These are phyloP conservation scores for Eragrostis curvula DNA, from an alignment of 176 grass and related monocot species.

Conservation along the genomic window DNA sequence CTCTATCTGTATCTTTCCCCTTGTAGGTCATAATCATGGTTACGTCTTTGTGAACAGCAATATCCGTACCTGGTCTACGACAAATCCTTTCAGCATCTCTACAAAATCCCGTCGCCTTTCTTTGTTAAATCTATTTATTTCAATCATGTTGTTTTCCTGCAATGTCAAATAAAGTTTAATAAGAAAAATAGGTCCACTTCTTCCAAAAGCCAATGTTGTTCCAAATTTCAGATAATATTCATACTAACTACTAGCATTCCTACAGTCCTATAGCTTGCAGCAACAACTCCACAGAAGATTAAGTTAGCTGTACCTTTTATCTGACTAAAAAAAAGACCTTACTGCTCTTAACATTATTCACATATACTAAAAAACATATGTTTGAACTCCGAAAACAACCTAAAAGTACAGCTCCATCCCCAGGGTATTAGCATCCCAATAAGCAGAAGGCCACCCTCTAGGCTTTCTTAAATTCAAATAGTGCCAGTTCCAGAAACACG, in stretches of 20 bases:
- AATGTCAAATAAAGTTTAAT: slow-evolving; percentile 26
- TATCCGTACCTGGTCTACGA: slow-evolving; percentile 70
- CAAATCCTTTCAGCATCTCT: slow-evolving; percentile 90
- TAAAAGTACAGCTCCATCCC: background rate
- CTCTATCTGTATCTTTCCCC: background rate
- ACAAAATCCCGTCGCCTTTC: slow-evolving; percentile 72
- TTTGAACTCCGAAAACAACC: too few relatives aligned
- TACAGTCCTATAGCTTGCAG: background rate
- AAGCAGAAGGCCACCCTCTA: background rate
- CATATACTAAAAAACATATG: too few relatives aligned
- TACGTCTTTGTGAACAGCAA: background rate
- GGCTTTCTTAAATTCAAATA: too few relatives aligned
- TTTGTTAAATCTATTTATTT: slow-evolving; percentile 79
- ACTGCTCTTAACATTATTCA: background rate
- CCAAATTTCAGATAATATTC: background rate
- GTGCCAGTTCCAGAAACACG: background rate
- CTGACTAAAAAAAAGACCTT: background rate
- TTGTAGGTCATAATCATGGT: background rate
- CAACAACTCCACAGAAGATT: background rate
- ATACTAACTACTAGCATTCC: background rate
- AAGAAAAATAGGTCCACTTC: background rate
- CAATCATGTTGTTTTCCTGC: slow-evolving; percentile 87
- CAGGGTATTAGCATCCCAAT: too few relatives aligned
- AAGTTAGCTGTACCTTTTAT: background rate
- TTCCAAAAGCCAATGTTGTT: slow-evolving; percentile 4